A percentile compares a stretch with the other conserved stretches of the same genome.
phyloP scores from a whole-genome alignment of 169 alveolate genomes.

The Neospora caninum region DNA sequence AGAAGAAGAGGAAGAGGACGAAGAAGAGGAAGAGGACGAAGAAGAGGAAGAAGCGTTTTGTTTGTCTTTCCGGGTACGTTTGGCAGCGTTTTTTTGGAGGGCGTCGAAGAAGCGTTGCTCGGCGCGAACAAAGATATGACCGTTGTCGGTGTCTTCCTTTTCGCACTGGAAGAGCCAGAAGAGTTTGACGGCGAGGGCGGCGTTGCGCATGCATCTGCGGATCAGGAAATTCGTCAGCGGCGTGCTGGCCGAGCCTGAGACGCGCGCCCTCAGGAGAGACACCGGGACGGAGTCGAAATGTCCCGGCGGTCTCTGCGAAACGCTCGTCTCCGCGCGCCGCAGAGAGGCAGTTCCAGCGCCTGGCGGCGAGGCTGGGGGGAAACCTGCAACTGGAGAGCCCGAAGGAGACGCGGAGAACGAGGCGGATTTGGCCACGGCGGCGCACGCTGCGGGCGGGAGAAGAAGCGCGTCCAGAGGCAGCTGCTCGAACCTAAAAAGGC shows the following conservation, averaged over 20 bases:
- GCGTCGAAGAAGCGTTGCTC: conserved; percentile 58
- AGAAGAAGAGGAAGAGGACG: too few species aligned
- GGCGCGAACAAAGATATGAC: conserved; percentile 44
- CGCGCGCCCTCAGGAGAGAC: too few species aligned
- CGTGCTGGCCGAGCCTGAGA: not conserved
- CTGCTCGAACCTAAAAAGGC: not conserved
- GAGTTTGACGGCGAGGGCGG: not conserved
- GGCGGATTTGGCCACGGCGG: not conserved
- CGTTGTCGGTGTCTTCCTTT: conserved; percentile 23
- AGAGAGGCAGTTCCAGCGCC: too few species aligned
- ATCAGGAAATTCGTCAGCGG: conserved; percentile 24
- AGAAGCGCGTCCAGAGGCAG: conserved; percentile 4
- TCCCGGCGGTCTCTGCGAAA: not conserved
- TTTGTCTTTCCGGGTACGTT: too few species aligned
- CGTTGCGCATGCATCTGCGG: not conserved
- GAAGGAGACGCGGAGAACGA: not conserved
- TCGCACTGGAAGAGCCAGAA: conserved; percentile 37
- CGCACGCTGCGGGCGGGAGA: not conserved
- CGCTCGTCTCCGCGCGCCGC: not conserved
- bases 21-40: too few species aligned
- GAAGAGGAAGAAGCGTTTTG: too few species aligned
- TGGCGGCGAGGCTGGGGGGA: too few species aligned
- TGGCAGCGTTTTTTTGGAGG: conserved; percentile 17
- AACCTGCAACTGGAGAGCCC: not conserved
- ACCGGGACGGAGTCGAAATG: too few species aligned